phyloP scores from a whole-genome alignment of 768 basidiomycete genomes.

The Coprinopsis sp. region DNA sequence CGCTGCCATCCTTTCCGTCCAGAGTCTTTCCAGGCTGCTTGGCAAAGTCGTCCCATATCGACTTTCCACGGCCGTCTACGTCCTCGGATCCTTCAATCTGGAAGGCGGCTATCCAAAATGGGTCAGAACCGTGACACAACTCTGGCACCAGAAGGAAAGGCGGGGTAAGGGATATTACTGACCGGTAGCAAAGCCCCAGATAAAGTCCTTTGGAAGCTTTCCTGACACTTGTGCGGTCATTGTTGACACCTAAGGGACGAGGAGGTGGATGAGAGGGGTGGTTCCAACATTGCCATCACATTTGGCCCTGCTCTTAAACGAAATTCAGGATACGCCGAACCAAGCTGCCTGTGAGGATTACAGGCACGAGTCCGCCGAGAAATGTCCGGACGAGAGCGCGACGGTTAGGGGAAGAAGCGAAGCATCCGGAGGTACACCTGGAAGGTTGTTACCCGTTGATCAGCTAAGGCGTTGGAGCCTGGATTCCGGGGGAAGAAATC shows the following conservation, averaged over 20 bases:
- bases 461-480: neutral
- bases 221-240: conserved; percentile 29
- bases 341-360: conserved; percentile 37
- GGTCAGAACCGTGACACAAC: conserved; percentile 6
- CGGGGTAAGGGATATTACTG: conserved; percentile 16
- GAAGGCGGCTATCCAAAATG: conserved; percentile 46
- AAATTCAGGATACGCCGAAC: conserved; percentile 38
- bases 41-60: conserved; percentile 74
- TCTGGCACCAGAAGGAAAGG: neutral
- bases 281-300: conserved; percentile 23
- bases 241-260: conserved; percentile 13
- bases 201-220: conserved; percentile 54
- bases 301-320: conserved; percentile 33
- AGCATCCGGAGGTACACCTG: neutral
- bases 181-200: conserved; percentile 74
- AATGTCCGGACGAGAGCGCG: conserved; percentile 38
- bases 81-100: conserved; percentile 70
- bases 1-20: conserved; percentile 63
- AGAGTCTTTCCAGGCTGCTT: conserved; percentile 61
- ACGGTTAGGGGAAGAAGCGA: neutral
- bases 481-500: conserved; percentile 5
- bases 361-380: conserved; percentile 36
- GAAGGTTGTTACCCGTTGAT: neutral
- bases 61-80: conserved; percentile 58
- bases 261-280: conserved; percentile 23